Evolutionary conservation across 495 filamentous ascomycete species (phyloP).

Genomic region (Recurvomyces mirabilis): DNA sequence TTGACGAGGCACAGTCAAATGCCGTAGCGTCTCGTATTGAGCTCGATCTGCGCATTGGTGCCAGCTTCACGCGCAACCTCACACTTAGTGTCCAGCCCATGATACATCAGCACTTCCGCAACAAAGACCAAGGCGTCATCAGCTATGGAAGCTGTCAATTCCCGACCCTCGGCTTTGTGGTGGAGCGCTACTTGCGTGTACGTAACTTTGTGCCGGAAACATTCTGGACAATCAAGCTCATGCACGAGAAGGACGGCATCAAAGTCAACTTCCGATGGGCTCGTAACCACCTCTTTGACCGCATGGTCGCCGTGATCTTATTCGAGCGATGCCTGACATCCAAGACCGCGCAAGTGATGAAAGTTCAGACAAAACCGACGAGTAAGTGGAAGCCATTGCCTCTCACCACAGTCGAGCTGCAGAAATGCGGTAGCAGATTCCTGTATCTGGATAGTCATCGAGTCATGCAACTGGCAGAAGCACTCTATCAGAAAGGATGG

Average conservation of each 20-base stretch:
- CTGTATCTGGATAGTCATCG: conserved; percentile 73
- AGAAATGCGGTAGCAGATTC: conserved; percentile 85
- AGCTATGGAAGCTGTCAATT: conserved; percentile 99
- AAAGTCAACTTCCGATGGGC: conserved; percentile 80
- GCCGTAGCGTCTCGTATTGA: conserved; percentile 87
- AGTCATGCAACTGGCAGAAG: conserved; percentile 82
- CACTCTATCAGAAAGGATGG: conserved; percentile 86
- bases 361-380: conserved; percentile 78
- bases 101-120: conserved; percentile 45
- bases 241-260: conserved; percentile 62
- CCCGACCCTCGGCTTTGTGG: conserved; percentile 90
- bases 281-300: conserved; percentile 75
- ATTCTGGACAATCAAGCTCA: conserved; percentile 87
- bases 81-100: conserved; percentile 62
- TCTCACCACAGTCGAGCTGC: conserved; percentile 94
- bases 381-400: conserved; percentile 91
- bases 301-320: conserved; percentile 65
- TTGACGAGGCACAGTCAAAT: conserved; percentile 78
- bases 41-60: conserved; percentile 82
- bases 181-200: conserved; percentile 86
- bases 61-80: conserved; percentile 80
- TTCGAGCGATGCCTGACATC: conserved; percentile 74
- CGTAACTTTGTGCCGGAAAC: conserved; percentile 84
- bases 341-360: conserved; percentile 66
- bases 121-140: conserved; percentile 41